Base-by-base conservation (phyloP, 108 stramenopile species). In the Parietichytrium sp. region DNA sequence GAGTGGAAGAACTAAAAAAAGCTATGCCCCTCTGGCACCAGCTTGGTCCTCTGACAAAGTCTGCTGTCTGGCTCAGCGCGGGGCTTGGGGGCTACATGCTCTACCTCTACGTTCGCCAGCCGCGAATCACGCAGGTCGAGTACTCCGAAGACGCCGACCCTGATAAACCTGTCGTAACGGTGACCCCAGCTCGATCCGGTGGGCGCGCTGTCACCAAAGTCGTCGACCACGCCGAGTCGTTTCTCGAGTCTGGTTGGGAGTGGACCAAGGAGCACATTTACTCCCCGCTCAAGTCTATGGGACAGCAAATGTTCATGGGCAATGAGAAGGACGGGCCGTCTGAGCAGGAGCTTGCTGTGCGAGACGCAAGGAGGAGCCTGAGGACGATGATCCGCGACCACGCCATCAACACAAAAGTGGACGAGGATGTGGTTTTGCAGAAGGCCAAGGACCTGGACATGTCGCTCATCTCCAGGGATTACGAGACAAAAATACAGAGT, bases 271-370 rank as follows among this genome's bases (percentile, higher is more conserved):
- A 72, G 10, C 61, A 72, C 42, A 42, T 72, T 38, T 45, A 45
- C 42, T 12, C 45, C 6, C 61, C 61, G 6, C 45, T 42, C 38
- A 33, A 42, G 15, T 1, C 61, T 15, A 72, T 72, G 36, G 61
- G 38, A 10, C 38, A 72, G 61, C 61, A 72, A 45, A 72, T 72
- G 61, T 72, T 72, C 45, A 33, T 72, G 42, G 38, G 61, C 61
- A 45, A 33, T n/a, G 61, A 72, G 61, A 33, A 42, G 8, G 61
- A 72, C 36, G 25, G 20, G 42, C 45, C 61, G 38, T 45, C 36
- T n/a, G 38, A 42, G 6, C 42, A 36, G 10, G 61, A 72, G 61
- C 13, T 25, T 23, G 61, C 61, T 12, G 61, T 72, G 0, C 10
- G 42, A 20, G 61, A 72, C 20, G 61, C 61, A 13, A 33, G 61